These are phyloP conservation scores for Phtheirospermum japonicum DNA, from an alignment of 257 asterid species.

Conservation along the genomic window DNA sequence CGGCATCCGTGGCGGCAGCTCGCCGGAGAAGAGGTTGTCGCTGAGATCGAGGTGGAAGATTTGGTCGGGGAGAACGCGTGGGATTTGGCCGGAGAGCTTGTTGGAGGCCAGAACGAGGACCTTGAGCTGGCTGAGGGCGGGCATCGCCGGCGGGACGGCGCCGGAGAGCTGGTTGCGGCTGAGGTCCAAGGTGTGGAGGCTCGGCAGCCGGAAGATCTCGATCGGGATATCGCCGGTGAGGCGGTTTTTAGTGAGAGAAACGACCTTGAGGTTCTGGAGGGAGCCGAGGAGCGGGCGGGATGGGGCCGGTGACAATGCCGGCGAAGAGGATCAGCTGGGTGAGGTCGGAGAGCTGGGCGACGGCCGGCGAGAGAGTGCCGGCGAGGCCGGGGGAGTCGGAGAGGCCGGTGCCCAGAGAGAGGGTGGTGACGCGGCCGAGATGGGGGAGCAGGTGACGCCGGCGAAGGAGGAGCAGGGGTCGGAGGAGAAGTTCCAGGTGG, in stretches of 20 bases:
- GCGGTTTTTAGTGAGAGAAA: constrained; percentile 65
- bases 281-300: constrained; percentile 43
- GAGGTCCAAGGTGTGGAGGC: constrained; percentile 75
- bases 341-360: constrained; percentile 43
- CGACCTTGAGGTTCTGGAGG: constrained; percentile 47
- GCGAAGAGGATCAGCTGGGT: constrained; percentile 62
- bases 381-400: constrained; percentile 65
- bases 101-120: constrained; percentile 52
- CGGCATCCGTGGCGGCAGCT: constrained; percentile 49
- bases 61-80: constrained; percentile 34
- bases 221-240: constrained; percentile 52
- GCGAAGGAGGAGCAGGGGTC: constrained; percentile 72
- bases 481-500: constrained; percentile 63
- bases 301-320: constrained; percentile 78
- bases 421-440: constrained; percentile 37
- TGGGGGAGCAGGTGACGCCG: constrained; percentile 57
- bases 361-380: constrained; percentile 58
- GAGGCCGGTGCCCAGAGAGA: constrained; percentile 66
- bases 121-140: constrained; percentile 28
- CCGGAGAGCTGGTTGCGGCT: constrained; percentile 63
- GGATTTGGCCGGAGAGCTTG: constrained; percentile 42
- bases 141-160: constrained; percentile 31
- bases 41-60: constrained; percentile 68
- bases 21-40: constrained; percentile 48
- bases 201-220: constrained; percentile 37